A percentile compares a stretch with the other conserved stretches of the same genome.
These are phyloP conservation scores for Martensiomyces pterosporus DNA, from an alignment of 192 early-diverging fungal genomes.

Conservation along the genomic window DNA sequence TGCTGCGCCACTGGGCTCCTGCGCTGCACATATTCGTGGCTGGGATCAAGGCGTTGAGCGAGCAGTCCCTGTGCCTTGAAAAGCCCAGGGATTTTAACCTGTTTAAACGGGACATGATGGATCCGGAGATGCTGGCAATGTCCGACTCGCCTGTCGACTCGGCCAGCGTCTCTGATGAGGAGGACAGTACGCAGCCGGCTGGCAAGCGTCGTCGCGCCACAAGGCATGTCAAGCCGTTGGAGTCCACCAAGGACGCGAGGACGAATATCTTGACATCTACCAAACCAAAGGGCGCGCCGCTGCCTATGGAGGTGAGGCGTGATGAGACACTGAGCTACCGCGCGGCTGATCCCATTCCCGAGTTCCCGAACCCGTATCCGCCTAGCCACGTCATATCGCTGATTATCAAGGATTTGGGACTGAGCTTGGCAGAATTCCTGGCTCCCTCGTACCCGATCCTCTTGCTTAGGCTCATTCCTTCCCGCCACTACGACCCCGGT, in stretches of 20 bases:
- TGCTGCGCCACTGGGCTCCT: conserved; percentile 39
- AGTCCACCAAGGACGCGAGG: conserved; percentile 23
- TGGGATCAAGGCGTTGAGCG: conserved; percentile 30
- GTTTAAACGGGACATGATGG: conserved; percentile 14
- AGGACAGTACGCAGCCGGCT: conserved; percentile 1
- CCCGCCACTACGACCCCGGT: neutral
- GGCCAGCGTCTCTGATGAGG: conserved; percentile 1
- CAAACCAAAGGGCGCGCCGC: conserved; percentile 2
- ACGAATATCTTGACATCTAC: conserved; percentile 19
- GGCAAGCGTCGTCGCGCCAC: conserved; percentile 31
- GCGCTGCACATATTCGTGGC: conserved; percentile 35
- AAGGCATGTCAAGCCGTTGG: conserved; percentile 9
- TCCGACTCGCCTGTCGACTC: conserved; percentile 16
- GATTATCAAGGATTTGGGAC: conserved; percentile 29
- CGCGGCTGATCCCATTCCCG: conserved; percentile 33
- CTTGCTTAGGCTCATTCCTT: conserved; percentile 24
- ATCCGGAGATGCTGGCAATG: conserved; percentile 24
- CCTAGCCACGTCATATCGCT: conserved; percentile 25
- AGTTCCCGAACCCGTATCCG: conserved; percentile 44
- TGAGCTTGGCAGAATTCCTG: conserved; percentile 33
- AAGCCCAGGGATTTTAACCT: conserved; percentile 19
- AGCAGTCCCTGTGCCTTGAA: conserved; percentile 24
- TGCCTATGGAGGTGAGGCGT: conserved; percentile 13
- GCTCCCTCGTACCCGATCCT: conserved; percentile 29
- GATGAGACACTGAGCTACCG: conserved; percentile 38